Evolutionary conservation across 169 alveolate species (phyloP).

Genomic region (Eimeria maxima): DNA sequence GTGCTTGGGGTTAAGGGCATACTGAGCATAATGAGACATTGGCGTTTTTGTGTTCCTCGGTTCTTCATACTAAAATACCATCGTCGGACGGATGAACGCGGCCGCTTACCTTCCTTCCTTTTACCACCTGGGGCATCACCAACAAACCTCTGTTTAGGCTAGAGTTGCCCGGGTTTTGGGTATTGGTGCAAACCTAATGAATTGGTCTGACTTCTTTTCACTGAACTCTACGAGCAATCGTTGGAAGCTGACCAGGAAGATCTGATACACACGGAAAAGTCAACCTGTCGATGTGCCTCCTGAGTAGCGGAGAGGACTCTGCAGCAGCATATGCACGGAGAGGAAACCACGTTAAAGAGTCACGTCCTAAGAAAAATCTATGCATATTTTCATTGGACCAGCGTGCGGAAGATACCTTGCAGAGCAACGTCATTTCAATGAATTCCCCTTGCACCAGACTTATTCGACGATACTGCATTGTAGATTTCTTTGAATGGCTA

Average conservation of each 20-base stretch:
- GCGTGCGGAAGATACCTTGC: not conserved
- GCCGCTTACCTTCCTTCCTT: not conserved
- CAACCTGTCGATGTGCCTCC: too few relatives aligned
- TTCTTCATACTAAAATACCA: not conserved
- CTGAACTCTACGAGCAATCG: too few relatives aligned
- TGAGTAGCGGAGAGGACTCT: too few relatives aligned
- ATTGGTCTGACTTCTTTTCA: too few relatives aligned
- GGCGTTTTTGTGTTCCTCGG: not conserved
- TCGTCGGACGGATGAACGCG: not conserved
- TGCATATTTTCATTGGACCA: not conserved
- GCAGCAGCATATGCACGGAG: not conserved
- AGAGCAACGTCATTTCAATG: not conserved
- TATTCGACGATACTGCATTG: not conserved
- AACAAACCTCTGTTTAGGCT: not conserved
- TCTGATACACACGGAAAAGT: too few relatives aligned
- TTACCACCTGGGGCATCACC: not conserved
- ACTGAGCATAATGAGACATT: not conserved
- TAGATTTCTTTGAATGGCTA: too few relatives aligned
- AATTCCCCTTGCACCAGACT: not conserved
- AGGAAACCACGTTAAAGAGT: too few relatives aligned
- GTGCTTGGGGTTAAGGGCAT: not conserved
- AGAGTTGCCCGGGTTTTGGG: not conserved
- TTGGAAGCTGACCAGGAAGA: too few relatives aligned
- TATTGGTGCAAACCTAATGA: too few relatives aligned
- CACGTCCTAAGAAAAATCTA: not conserved